Conservation (phyloP, 805 yeast genomes). For the Wickerhamiella qilinensis region DNA sequence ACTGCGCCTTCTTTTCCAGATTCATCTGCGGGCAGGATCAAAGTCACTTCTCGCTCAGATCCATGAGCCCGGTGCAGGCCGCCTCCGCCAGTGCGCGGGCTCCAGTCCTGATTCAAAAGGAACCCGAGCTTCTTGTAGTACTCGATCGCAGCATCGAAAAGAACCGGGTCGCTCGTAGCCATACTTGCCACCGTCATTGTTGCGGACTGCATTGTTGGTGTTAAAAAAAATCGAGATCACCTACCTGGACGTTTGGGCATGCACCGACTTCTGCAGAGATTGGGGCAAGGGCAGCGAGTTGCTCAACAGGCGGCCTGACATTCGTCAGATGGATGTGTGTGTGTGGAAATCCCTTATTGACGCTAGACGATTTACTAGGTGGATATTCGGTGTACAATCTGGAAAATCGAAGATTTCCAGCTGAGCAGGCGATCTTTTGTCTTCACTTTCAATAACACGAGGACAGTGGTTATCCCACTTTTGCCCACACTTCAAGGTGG, state of each 20-base stretch:
- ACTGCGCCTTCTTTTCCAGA: slow-evolving; percentile 17
- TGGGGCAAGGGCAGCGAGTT: background rate
- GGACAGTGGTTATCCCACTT: no score
- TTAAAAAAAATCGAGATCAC: background rate
- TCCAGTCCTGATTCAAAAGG: slow-evolving; percentile 23
- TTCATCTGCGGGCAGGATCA: slow-evolving; percentile 14
- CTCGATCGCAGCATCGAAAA: slow-evolving; percentile 30
- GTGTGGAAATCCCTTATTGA: no score
- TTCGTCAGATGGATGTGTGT: no score
- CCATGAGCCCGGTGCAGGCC: slow-evolving; percentile 13
- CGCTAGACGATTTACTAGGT: no score
- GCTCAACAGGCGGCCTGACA: background rate
- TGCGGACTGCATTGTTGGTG: slow-evolving; percentile 17
- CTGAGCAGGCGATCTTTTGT: no score
- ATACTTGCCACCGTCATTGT: slow-evolving; percentile 15
- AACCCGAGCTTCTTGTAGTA: slow-evolving; percentile 42
- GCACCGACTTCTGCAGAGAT: background rate
- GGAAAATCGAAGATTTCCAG: no score
- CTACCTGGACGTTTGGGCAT: no score
- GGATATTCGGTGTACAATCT: no score
- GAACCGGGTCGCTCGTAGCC: slow-evolving; percentile 32
- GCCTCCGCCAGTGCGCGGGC: slow-evolving; percentile 10
- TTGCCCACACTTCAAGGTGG: no score
- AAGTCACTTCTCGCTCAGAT: slow-evolving; percentile 18
- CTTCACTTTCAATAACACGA: no score